phyloP scores from a whole-genome alignment of 495 filamentous ascomycete species.

The Poronia punctata region DNA sequence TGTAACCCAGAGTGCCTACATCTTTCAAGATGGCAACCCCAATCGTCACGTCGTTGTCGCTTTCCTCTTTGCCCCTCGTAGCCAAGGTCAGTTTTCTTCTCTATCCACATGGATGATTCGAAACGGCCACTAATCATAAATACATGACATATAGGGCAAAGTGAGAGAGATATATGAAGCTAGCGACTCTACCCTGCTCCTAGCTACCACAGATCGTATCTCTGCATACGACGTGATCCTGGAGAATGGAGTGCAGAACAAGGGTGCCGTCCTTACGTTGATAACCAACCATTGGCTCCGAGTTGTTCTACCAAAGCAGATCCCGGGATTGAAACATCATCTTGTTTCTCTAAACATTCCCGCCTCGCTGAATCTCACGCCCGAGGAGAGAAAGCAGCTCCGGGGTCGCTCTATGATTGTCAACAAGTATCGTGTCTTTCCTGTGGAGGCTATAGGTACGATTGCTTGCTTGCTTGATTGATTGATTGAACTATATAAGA shows the following conservation, averaged over 20 bases:
- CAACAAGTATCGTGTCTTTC: conserved; percentile 67
- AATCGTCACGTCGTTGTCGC: conserved; percentile 5
- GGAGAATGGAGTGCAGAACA: conserved; percentile 78
- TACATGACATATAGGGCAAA: conserved; percentile 49
- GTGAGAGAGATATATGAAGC: conserved; percentile 78
- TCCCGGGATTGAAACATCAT: conserved; percentile 69
- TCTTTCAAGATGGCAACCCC: conserved; percentile 5
- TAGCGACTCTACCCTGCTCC: conserved; percentile 69
- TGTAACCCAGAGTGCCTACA: not conserved
- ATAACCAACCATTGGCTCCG: conserved; percentile 83
- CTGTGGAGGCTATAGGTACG: conserved; percentile 63
- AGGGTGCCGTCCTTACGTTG: conserved; percentile 78
- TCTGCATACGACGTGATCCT: conserved; percentile 92
- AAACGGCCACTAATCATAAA: too few species aligned
- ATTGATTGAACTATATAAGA: too few species aligned
- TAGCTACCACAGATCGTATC: conserved; percentile 87
- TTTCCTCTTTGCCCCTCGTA: conserved; percentile 6
- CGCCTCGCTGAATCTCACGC: conserved; percentile 35
- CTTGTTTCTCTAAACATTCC: conserved; percentile 67
- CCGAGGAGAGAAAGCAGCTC: conserved; percentile 44
- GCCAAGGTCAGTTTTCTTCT: conserved; percentile 7
- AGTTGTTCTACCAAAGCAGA: conserved; percentile 49
- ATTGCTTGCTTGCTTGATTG: too few species aligned
- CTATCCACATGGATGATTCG: too few species aligned
- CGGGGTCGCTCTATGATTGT: conserved; percentile 77